Base-by-base conservation (phyloP, 2,329 filamentous ascomycete genomes). In the Thielaviopsis populi region DNA sequence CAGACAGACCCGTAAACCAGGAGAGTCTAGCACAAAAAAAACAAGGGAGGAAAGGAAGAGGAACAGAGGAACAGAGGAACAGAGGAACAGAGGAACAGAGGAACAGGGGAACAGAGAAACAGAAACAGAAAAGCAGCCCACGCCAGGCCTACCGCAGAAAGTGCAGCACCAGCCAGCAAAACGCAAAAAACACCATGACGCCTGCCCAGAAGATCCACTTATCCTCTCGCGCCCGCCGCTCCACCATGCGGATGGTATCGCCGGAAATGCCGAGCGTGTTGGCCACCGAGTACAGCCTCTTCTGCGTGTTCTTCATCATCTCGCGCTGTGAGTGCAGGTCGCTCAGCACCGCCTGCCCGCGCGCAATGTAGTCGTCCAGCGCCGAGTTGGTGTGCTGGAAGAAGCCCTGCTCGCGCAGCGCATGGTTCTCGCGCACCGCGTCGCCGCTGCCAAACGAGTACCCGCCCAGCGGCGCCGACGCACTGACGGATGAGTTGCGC, bases 151-250 rank as follows among this genome's bases (percentile, higher is more conserved):
- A 92, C 72, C 89, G 79, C 75, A 99, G 74, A 72, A 83, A 97
- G 75, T 91, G 88, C 71, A 99, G 72, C 64, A 95, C 91, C 68
- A 94, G 76, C 84, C 90, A 97, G 74, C 92, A 96, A 72, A 99
- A 99, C 43, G 82, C 72, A 70, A 97, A 88, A 74, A 99, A 99
- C 42, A 94, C 75, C 4, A 95, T 75, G 2, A 92, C 90, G 0
- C 94, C 91, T 0, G 78, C 87, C 80, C 88, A 88, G 73, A 99
- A 99, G 42, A 99, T 95, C 91, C 91, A 97, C 76, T 96, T 97
- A 73, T 99, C 94, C 77, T 97, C 88, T 73, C 85, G 88, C 61
- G 94, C 91, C 67, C 94, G 80, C 69, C 94, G 78, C 76, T 97
- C 92, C 50, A 99, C 87, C 90, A 94, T 97, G 58, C 94, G 85